phyloP scores from a whole-genome alignment of 495 filamentous ascomycete genomes.

The Delitschia confertaspora region DNA sequence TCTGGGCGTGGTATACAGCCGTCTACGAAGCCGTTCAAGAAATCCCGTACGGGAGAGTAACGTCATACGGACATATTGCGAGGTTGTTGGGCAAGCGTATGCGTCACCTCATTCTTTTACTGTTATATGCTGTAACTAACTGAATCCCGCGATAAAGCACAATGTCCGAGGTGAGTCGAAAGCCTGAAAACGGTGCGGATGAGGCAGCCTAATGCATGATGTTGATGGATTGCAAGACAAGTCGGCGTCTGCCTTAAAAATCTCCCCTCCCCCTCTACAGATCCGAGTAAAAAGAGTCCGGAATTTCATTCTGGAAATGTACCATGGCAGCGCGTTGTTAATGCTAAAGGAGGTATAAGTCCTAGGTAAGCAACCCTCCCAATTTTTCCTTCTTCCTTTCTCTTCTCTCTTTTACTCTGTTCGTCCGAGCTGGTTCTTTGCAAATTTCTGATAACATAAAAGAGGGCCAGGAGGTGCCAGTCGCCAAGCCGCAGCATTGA shows the following conservation, averaged over 20 bases:
- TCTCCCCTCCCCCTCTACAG: slow-evolving; percentile 47
- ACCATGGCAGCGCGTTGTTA: slow-evolving; percentile 92
- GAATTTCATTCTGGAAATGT: slow-evolving; percentile 65
- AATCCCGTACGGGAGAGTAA: slow-evolving; percentile 74
- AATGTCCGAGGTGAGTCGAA: slow-evolving; percentile 36
- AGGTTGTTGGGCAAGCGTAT: slow-evolving; percentile 68
- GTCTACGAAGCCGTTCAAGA: slow-evolving; percentile 79
- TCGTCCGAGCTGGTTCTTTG: slow-evolving; percentile 13
- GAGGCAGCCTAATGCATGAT: slow-evolving; percentile 1
- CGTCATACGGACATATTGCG: slow-evolving; percentile 85
- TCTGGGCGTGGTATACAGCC: slow-evolving; percentile 69
- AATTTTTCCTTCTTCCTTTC: slow-evolving; percentile 1
- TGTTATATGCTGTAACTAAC: slow-evolving; percentile 9
- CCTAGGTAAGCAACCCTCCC: slow-evolving; percentile 49
- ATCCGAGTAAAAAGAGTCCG: slow-evolving; percentile 28
- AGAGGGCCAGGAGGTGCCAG: slow-evolving; percentile 32
- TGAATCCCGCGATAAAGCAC: slow-evolving; percentile 22
- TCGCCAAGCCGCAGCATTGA: slow-evolving; percentile 32
- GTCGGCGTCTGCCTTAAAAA: slow-evolving; percentile 85
- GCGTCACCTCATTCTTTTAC: slow-evolving; percentile 29
- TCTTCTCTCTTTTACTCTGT: neutral
- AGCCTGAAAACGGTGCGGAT: slow-evolving; percentile 2
- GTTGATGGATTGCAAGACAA: slow-evolving; percentile 44
- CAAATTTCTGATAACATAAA: slow-evolving; percentile 4
- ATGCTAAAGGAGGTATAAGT: slow-evolving; percentile 74